phyloP scores from a whole-genome alignment of 352 stramenopile species.

The Phytophthora pini region DNA sequence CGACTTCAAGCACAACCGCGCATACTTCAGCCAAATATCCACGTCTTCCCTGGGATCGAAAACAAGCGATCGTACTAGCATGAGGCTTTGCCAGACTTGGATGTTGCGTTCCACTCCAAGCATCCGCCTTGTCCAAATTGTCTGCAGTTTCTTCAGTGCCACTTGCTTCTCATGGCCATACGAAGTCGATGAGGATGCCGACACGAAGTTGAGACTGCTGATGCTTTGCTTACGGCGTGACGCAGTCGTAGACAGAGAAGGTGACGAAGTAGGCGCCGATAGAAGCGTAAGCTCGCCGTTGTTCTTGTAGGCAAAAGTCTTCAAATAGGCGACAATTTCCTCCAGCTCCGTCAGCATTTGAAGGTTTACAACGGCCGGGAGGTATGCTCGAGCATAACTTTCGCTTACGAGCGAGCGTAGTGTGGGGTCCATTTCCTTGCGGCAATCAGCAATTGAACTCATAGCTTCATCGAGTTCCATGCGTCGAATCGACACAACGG shows the following conservation, averaged over 20 bases:
- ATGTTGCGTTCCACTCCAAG: constrained; percentile 96
- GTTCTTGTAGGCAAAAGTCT: constrained; percentile 80
- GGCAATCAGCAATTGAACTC: constrained; percentile 92
- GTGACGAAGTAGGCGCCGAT: constrained; percentile 46
- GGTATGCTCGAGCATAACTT: constrained; percentile 97
- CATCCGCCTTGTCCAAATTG: constrained; percentile 88
- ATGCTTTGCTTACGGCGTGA: constrained; percentile 78
- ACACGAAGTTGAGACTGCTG: constrained; percentile 83
- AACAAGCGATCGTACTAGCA: constrained; percentile 95
- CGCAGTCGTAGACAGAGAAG: constrained; percentile 30
- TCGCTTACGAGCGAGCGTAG: constrained; percentile 98
- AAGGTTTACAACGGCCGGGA: constrained; percentile 96
- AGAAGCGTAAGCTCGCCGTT: constrained; percentile 81
- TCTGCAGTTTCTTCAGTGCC: constrained; percentile 78
- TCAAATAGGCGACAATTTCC: constrained; percentile 88
- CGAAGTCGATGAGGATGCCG: constrained; percentile 71
- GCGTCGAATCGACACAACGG: constrained; percentile 95
- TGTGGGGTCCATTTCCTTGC: constrained; percentile 96
- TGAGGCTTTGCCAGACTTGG: constrained; percentile 94
- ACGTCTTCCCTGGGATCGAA: constrained; percentile 91
- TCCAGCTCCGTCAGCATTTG: constrained; percentile 98
- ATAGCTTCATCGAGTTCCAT: constrained; percentile 94
- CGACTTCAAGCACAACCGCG: constrained; percentile 91
- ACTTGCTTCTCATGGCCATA: constrained; percentile 79
- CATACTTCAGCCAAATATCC: constrained; percentile 95